Base-by-base conservation (phyloP, 345 rosid species). In the Gossypium raimondii region DNA sequence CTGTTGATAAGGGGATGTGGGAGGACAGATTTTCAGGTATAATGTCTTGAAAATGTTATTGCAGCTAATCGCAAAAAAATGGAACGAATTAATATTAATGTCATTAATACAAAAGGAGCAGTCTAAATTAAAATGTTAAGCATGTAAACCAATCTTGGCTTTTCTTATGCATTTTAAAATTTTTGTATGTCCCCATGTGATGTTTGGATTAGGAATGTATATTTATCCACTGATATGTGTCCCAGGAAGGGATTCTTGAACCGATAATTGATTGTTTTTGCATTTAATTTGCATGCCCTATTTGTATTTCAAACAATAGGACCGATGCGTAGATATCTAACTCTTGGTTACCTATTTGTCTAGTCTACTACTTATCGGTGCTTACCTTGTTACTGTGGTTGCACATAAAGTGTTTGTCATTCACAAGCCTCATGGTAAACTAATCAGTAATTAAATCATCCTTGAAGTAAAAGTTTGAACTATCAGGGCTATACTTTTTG, bases 11-110 rank as follows among this genome's bases (percentile, higher is more conserved):
- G 98, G 24, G 99, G 99, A 51, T 95, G 99, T 77, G 99, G 99
- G 22, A 91, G 99, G 80, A 93, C 99, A 3, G 98, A 93, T 84
- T 95, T 95, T 80, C 99, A 95, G 98, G 99, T 93, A 78, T 34
- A 53, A 12, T 55, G 18, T 72, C 55, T 69, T 38, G 16, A 18
- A 73, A 73, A 69, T 57, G 69, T 17, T 65, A 7, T 63, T 27
- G 22, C 38, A 56, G 4, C 60, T 69, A 56, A 18, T 43, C 29
- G 17, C 22, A 67, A 59, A 74, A 68, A 34, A 11, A 34, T 34
- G n/a, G 17, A 52, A 27, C 13, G 17, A 17, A 22, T 53, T 14
- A 10, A 20, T 18, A 18, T 11, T 66, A 2, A 20, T 20, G 4
- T 66, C 45, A 16, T 66, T 44, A 44, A 66, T 20, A 47, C 43